Evolutionary conservation across 768 basidiomycete genomes (phyloP).

Genomic region (Sporobolomyces roseus): DNA sequence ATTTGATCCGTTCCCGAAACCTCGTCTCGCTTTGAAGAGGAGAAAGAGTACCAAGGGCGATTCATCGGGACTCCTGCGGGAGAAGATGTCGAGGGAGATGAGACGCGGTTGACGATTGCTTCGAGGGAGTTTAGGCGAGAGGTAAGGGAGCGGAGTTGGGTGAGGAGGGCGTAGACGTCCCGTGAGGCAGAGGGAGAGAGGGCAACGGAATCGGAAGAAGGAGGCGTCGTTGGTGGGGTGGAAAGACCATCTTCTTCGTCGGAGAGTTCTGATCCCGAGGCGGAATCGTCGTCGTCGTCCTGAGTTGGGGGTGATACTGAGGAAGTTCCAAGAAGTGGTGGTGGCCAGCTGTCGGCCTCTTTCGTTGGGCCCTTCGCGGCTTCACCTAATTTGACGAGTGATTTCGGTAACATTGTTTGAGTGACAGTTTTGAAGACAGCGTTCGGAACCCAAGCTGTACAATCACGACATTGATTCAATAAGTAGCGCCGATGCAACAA

Average conservation of each 20-base stretch:
- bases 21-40: neutral
- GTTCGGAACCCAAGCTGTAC: constrained; percentile 39
- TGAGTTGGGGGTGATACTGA: neutral
- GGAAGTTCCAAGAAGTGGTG: constrained; percentile 32
- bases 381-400: constrained; percentile 39
- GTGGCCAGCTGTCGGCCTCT: constrained; percentile 35
- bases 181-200: constrained; percentile 17
- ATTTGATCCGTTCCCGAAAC: neutral
- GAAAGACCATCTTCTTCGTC: neutral
- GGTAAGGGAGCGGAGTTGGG: constrained; percentile 22
- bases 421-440: constrained; percentile 39
- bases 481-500: neutral
- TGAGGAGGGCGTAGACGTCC: constrained; percentile 31
- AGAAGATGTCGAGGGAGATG: neutral
- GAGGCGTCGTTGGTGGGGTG: constrained; percentile 1
- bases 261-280: neutral
- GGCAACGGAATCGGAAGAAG: neutral
- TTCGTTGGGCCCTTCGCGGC: constrained; percentile 4
- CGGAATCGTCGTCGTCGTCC: neutral
- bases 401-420: constrained; percentile 42
- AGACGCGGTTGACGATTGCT: constrained; percentile 9
- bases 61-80: neutral
- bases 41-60: neutral
- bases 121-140: constrained; percentile 34
- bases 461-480: neutral